These are phyloP conservation scores for Lojkania enalia DNA, from an alignment of 2,329 filamentous ascomycete species.

Conservation along the genomic window DNA sequence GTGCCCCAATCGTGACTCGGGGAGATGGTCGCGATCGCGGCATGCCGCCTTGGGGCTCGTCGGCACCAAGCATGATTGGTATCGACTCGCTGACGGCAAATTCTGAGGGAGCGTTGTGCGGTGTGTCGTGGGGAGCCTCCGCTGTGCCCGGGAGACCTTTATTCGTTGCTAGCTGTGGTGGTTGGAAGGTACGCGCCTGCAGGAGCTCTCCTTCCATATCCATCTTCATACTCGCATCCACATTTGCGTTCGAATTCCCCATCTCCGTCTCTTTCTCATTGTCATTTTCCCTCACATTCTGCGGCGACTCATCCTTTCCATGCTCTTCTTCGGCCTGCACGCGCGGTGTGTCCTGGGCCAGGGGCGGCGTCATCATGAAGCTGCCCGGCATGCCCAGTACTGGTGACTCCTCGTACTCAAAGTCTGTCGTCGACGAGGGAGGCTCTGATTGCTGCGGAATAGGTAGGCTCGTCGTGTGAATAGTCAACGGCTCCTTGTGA, in stretches of 20 bases:
- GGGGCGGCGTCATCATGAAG: conserved; percentile 53
- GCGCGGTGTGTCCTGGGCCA: conserved; percentile 29
- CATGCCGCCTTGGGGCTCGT: conserved; percentile 39
- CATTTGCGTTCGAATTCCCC: no score
- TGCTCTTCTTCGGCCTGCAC: background rate
- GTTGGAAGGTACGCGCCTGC: conserved; percentile 34
- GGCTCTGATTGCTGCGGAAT: conserved; percentile 37
- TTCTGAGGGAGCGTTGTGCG: conserved; percentile 46
- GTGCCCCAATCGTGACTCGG: conserved; percentile 19
- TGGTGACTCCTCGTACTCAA: conserved; percentile 62
- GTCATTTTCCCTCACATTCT: no score
- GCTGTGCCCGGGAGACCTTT: conserved; percentile 12
- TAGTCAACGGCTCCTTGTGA: conserved; percentile 25
- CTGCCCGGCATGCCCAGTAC: conserved; percentile 67
- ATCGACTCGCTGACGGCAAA: conserved; percentile 59
- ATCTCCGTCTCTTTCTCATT: no score
- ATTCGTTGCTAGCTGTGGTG: conserved; percentile 14
- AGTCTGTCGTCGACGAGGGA: conserved; percentile 45
- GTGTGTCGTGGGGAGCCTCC: conserved; percentile 19
- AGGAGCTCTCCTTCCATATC: conserved; percentile 28
- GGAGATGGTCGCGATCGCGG: conserved; percentile 14
- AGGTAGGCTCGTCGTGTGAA: conserved; percentile 31
- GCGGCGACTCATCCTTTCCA: conserved; percentile 1
- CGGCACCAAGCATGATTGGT: conserved; percentile 57
- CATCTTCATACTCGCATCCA: no score